Evolutionary conservation across 306 rosid genomes (phyloP).

Genomic region (Alnus rubra): DNA sequence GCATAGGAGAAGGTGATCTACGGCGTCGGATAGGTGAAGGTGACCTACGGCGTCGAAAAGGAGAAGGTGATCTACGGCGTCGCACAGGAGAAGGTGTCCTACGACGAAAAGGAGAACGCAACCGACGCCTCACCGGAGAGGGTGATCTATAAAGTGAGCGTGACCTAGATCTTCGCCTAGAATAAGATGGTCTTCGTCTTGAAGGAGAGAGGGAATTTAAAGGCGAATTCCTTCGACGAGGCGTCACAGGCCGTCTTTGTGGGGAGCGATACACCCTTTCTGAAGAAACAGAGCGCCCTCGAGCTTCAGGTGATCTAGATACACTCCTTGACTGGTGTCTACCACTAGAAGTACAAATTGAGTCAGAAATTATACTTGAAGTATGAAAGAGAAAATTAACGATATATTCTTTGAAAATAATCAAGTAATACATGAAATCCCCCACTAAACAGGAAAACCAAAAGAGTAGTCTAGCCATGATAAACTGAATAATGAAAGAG

Average conservation of each 20-base stretch:
- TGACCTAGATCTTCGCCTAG: conserved; percentile 33
- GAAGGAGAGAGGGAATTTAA: conserved; percentile 42
- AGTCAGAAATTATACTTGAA: conserved; percentile 10
- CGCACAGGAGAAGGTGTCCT: conserved; percentile 50
- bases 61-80: conserved; percentile 40
- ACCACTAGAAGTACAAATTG: conserved; percentile 30
- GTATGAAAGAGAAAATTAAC: conserved; percentile 20
- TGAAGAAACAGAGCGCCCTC: conserved; percentile 50
- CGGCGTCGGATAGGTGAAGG: conserved; percentile 52
- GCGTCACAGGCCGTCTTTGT: conserved; percentile 46
- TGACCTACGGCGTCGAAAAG: conserved; percentile 47
- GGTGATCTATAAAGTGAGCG: conserved; percentile 38
- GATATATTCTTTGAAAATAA: background rate
- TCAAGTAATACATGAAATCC: conserved; percentile 8
- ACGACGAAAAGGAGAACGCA: conserved; percentile 30
- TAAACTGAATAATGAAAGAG: conserved; percentile 1
- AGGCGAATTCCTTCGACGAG: conserved; percentile 54
- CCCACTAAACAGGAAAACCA: conserved; percentile 2
- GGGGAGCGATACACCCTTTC: conserved; percentile 54
- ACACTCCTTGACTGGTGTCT: conserved; percentile 56
- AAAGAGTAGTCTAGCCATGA: conserved; percentile 11
- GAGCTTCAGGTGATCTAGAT: conserved; percentile 59
- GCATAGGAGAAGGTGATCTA: conserved; percentile 58
- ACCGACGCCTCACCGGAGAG: conserved; percentile 35
- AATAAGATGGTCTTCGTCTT: conserved; percentile 24